These are phyloP conservation scores for Thalassiosira mediterranea DNA, from an alignment of 352 stramenopile species.

Conservation along the genomic window DNA sequence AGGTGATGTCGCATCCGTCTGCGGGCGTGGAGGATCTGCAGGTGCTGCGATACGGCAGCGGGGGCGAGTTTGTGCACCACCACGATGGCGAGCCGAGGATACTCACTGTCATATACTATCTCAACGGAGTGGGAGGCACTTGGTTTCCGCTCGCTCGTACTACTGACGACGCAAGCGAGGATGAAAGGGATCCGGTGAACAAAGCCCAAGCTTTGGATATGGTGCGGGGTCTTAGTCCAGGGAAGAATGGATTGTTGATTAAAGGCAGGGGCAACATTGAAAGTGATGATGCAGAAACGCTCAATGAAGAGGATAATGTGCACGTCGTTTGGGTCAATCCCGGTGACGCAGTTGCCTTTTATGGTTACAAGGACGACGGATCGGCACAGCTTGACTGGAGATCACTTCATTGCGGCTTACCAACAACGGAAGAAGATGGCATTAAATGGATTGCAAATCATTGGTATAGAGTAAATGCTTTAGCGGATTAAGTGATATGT, in stretches of 20 bases:
- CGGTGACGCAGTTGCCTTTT: slow-evolving; percentile 72
- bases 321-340: slow-evolving; percentile 18
- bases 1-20: neutral
- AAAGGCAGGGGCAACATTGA: neutral
- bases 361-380: slow-evolving; percentile 50
- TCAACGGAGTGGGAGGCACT: slow-evolving; percentile 66
- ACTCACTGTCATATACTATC: slow-evolving; percentile 64
- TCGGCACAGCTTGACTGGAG: slow-evolving; percentile 37
- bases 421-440: slow-evolving; percentile 20
- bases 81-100: slow-evolving; percentile 45
- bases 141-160: slow-evolving; percentile 63
- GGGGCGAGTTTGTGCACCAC: slow-evolving; percentile 59
- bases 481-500: too few species aligned
- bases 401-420: slow-evolving; percentile 54
- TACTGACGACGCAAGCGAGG: slow-evolving; percentile 1
- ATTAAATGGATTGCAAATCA: slow-evolving; percentile 66
- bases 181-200: slow-evolving; percentile 18
- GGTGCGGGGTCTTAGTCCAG: slow-evolving; percentile 6
- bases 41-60: slow-evolving; percentile 47
- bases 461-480: slow-evolving; percentile 47
- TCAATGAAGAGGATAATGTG: slow-evolving; percentile 2
- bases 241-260: slow-evolving; percentile 32
- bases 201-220: slow-evolving; percentile 21
- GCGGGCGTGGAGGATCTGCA: slow-evolving; percentile 48
- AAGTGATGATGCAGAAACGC: neutral